Percentiles rank a stretch among this genome's conserved stretches.
These are phyloP conservation scores for Plasmodium berghei DNA, from an alignment of 169 alveolate genomes.

Conservation along the genomic window DNA sequence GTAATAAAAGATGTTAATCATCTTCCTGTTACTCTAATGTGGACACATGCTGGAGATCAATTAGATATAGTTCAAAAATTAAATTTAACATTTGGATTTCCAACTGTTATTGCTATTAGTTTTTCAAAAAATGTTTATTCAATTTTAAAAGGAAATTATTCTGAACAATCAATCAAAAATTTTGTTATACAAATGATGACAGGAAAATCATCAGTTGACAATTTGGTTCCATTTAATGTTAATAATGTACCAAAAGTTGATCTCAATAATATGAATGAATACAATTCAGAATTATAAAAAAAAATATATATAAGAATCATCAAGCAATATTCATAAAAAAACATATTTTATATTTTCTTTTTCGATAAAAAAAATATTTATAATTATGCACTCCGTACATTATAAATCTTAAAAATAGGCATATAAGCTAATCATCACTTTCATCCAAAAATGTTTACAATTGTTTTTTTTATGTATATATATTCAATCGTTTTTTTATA, in stretches of 20 bases:
- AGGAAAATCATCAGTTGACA: conserved; percentile 71
- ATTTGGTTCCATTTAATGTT: conserved; percentile 60
- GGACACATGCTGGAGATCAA: conserved; percentile 94
- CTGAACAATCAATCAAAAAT: conserved; percentile 70
- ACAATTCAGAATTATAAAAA: conserved; percentile 23
- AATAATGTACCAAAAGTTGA: conserved; percentile 40
- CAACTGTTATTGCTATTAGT: conserved; percentile 91
- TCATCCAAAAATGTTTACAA: too few relatives aligned
- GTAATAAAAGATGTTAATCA: conserved; percentile 86
- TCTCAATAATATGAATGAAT: conserved; percentile 6
- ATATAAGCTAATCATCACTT: too few relatives aligned
- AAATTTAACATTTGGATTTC: conserved; percentile 92
- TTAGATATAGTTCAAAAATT: conserved; percentile 89
- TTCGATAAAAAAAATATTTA: background rate
- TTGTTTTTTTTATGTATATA: too few relatives aligned
- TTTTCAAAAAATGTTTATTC: conserved; percentile 81
- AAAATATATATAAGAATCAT: background rate
- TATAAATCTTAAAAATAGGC: too few relatives aligned
- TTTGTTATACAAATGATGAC: conserved; percentile 76
- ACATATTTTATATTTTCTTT: background rate
- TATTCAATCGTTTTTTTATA: too few relatives aligned
- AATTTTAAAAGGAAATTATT: conserved; percentile 71
- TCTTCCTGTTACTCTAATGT: conserved; percentile 89
- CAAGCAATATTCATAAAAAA: background rate
- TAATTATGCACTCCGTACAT: too few relatives aligned